A percentile compares a stretch with the other conserved stretches of the same genome.
These are phyloP conservation scores for Ulota crispa DNA, from an alignment of 225 moss, liverwort and hornwort species.

Conservation along the genomic window DNA sequence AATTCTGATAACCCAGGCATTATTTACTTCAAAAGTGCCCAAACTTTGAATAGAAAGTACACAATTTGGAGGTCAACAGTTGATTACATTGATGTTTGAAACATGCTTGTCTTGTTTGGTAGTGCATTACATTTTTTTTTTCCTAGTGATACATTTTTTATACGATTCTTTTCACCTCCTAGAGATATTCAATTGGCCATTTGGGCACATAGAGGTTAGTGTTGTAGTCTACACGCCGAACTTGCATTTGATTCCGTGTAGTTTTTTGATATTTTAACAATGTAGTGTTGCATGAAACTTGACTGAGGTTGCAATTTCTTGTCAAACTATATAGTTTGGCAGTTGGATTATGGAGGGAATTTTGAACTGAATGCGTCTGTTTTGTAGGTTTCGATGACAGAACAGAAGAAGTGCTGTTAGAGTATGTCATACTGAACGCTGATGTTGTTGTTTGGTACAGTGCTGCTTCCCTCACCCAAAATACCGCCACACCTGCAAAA, in stretches of 20 bases:
- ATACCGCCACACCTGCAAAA: slow-evolving; percentile 60
- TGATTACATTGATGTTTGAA: too few relatives aligned
- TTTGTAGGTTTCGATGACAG: not conserved
- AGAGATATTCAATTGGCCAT: not conserved
- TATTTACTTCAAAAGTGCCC: not conserved
- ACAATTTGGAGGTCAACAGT: not conserved
- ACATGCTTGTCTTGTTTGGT: not conserved
- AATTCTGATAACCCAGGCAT: not conserved
- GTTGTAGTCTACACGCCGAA: not conserved
- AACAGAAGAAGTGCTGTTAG: not conserved
- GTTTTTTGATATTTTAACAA: not conserved
- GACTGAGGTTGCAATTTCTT: not conserved
- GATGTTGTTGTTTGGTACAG: slow-evolving; percentile 37
- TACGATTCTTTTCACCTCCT: not conserved
- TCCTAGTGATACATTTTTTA: not conserved
- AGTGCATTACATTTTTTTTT: not conserved
- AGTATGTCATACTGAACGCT: not conserved
- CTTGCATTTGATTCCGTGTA: not conserved
- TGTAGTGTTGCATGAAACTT: not conserved
- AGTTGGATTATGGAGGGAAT: not conserved
- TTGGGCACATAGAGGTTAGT: not conserved
- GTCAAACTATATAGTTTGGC: not conserved
- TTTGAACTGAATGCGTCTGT: not conserved
- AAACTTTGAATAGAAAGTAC: not conserved
- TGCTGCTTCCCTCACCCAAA: slow-evolving; percentile 77